A percentile compares a stretch with the other conserved stretches of the same genome.
Conservation (phyloP, 257 asterid species). For the Fraxinus quadrangulata region DNA sequence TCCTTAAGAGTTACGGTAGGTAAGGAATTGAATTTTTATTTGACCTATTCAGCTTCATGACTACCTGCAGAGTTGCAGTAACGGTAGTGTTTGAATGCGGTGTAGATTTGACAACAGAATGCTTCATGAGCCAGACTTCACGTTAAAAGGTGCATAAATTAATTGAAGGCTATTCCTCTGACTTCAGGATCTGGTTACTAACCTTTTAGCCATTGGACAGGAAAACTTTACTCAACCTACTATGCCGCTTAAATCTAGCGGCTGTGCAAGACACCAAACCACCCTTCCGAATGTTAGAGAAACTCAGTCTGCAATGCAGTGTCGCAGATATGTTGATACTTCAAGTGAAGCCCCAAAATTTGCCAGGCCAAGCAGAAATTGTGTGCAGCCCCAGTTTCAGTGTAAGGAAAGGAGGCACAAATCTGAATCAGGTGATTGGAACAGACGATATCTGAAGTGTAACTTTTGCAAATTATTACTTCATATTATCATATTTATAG, state of each 20-base stretch:
- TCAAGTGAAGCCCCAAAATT: constrained; percentile 48
- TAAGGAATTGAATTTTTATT: neutral
- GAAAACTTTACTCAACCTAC: constrained; percentile 39
- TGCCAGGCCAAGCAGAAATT: constrained; percentile 47
- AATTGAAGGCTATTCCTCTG: neutral
- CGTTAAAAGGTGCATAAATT: constrained; percentile 38
- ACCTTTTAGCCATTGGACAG: constrained; percentile 33
- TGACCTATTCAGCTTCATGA: constrained; percentile 21
- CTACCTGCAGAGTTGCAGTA: constrained; percentile 60
- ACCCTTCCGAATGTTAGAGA: constrained; percentile 26
- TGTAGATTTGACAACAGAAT: constrained; percentile 66
- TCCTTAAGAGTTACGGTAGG: neutral
- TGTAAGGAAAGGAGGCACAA: constrained; percentile 32
- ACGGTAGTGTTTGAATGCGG: constrained; percentile 39
- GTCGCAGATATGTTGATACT: constrained; percentile 31
- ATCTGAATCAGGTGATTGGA: constrained; percentile 42
- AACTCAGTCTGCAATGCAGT: constrained; percentile 30
- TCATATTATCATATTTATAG: neutral
- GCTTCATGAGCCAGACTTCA: constrained; percentile 75
- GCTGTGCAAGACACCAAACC: constrained; percentile 38
- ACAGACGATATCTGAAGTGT: neutral
- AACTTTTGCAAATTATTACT: neutral
- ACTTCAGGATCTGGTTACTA: neutral
- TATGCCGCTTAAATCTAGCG: constrained; percentile 37
- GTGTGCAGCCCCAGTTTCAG: constrained; percentile 20